Evolutionary conservation across 2,329 filamentous ascomycete species (phyloP), one percentile per base, ranked within the genome.

Genomic region (Microsporum audouinii): DNA sequence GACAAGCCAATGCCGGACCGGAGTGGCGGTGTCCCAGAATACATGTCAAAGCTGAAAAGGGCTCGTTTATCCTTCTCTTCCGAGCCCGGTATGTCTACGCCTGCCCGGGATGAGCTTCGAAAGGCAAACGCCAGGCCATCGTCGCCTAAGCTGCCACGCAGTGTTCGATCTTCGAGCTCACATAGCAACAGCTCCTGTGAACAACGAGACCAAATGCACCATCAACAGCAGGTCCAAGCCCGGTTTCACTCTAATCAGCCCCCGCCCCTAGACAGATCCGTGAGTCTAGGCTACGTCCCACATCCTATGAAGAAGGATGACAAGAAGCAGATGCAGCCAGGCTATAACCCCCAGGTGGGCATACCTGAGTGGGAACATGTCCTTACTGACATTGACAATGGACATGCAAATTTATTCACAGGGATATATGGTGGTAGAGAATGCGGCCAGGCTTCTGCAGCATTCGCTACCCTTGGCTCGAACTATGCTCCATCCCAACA

Each of bases 341-440:
- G 70, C 31, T 68, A 72, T 29, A 68, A 70, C 10, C 43, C 71
- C 2, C 75, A 74, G 14, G 79, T 86, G 10, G 84, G 84, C 0
- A 76, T 85, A 6, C 79, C 84, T 0, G 89, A 94, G 67, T 95
- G 90, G 91, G 90, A 95, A 71, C 84, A 86, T 1, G 79, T 95
- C 0, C 80, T 95, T 1, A 86, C 87, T 2, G 87, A 86, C 27
- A 84, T 95, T 71, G 90, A 95, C 67, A 85, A 85, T 39, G 89
- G 89, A 0, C 82, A 87, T 65, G 84, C 86, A 60, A 95, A 92
- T 69, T 87, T 95, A n/a, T 94, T 79, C 62, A 79, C 77, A 23
- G 75, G 75, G 2, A 74, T 80, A n/a, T 78, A 79, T 57, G 75
- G 73, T 10, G 75, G 70, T 43, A 77, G 71, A 65, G 75, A 76